Evolutionary conservation across 169 alveolate genomes (phyloP).

Genomic region (Eimeria tenella): DNA sequence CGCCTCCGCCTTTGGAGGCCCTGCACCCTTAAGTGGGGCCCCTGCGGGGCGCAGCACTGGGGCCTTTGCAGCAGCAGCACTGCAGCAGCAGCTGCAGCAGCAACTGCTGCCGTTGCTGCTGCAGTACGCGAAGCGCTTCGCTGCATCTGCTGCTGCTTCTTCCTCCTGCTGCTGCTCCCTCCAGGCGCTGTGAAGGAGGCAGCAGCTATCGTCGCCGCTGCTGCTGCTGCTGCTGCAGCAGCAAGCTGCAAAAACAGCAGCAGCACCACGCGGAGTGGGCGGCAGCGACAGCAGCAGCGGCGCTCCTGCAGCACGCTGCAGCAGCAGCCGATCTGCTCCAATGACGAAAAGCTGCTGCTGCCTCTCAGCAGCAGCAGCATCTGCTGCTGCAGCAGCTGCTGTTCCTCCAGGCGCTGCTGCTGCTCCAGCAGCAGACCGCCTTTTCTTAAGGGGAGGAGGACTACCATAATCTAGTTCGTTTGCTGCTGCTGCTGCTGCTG

Average conservation of each 20-base stretch:
- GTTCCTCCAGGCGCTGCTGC: background rate
- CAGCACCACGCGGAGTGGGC: background rate
- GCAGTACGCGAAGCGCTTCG: background rate
- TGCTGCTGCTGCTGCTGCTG: conserved; percentile 48
- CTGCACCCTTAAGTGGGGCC: conserved; percentile 27
- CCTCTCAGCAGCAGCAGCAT: background rate
- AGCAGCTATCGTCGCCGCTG: conserved; percentile 27
- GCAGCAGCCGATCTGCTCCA: conserved; percentile 36
- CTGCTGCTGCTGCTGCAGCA: conserved; percentile 68
- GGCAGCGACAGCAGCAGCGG: conserved; percentile 58
- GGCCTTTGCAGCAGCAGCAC: background rate
- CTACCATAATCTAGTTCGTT: background rate
- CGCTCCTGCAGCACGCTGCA: conserved; percentile 52
- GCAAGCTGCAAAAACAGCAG: conserved; percentile 36
- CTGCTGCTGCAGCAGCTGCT: conserved; percentile 18
- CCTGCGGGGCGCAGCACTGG: conserved; percentile 5
- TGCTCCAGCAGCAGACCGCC: background rate
- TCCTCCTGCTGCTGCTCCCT: background rate
- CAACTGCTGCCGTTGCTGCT: conserved; percentile 6
- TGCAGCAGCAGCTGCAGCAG: conserved; percentile 56
- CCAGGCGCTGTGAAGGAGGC: conserved; percentile 54
- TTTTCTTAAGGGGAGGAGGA: conserved; percentile 12
- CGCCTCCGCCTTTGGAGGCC: background rate
- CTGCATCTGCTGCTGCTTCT: conserved; percentile 1
- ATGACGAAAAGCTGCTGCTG: conserved; percentile 3